A percentile compares a stretch with the other conserved stretches of the same genome.
Conservation (phyloP, 2,329 filamentous ascomycete genomes). For the Penicillium digitatum region DNA sequence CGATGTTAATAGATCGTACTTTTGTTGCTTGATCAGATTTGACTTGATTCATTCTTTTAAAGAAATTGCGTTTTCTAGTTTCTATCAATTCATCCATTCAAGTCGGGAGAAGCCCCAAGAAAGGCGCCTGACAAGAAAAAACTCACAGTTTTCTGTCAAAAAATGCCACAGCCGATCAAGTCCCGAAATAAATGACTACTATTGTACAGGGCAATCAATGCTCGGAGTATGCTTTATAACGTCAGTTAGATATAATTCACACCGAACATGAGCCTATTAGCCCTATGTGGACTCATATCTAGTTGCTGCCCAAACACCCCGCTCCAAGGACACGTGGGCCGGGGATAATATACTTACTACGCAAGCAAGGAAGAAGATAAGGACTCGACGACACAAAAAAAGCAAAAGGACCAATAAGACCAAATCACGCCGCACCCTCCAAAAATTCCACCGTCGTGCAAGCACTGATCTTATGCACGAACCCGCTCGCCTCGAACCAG, state of each 20-base stretch:
- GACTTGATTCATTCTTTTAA: not conserved
- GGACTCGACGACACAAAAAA: not conserved
- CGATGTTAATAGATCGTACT: conserved; percentile 16
- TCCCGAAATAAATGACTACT: not conserved
- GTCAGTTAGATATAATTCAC: not conserved
- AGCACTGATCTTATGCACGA: not conserved
- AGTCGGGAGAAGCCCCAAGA: not conserved
- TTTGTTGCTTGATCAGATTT: not conserved
- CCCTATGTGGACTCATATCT: not conserved
- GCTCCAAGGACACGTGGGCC: conserved; percentile 2
- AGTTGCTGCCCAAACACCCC: not conserved
- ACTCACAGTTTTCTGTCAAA: not conserved
- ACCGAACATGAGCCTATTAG: not conserved
- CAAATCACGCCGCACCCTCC: not conserved
- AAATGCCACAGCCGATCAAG: not conserved
- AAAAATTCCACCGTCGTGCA: not conserved
- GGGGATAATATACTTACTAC: not conserved
- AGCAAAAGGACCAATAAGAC: not conserved
- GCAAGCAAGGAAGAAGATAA: not conserved
- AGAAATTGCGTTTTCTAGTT: not conserved
- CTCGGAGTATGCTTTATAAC: not conserved
- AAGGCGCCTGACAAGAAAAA: no score
- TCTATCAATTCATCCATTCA: not conserved
- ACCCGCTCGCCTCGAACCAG: not conserved
- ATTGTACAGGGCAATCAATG: not conserved